These are phyloP conservation scores for Penicillium maclennaniae DNA, from an alignment of 495 filamentous ascomycete genomes.

Conservation along the genomic window DNA sequence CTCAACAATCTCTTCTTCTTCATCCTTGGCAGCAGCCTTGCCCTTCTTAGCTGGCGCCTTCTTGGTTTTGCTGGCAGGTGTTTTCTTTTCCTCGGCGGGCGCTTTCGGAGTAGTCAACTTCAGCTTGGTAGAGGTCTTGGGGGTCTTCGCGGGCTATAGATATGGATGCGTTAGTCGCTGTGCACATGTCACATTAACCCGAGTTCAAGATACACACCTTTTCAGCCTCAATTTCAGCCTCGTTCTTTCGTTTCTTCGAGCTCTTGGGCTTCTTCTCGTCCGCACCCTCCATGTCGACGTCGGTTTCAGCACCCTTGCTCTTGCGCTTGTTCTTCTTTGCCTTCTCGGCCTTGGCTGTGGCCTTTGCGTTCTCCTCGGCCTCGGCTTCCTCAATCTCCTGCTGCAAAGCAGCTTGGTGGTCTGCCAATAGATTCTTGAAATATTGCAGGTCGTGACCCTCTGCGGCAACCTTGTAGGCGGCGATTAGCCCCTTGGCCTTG, in stretches of 20 bases:
- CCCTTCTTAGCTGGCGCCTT: constrained; percentile 37
- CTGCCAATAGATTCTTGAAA: constrained; percentile 69
- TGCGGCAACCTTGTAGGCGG: constrained; percentile 68
- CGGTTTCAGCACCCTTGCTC: constrained; percentile 57
- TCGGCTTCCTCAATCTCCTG: constrained; percentile 60
- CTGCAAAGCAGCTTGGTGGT: constrained; percentile 55
- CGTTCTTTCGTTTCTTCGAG: constrained; percentile 67
- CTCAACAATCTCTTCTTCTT: constrained; percentile 38
- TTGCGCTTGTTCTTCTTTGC: constrained; percentile 60
- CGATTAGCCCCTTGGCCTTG: constrained; percentile 70
- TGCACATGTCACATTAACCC: not conserved
- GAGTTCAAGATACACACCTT: constrained; percentile 50
- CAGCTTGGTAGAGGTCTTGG: constrained; percentile 55
- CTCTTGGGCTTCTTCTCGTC: constrained; percentile 53
- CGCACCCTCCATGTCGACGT: constrained; percentile 74
- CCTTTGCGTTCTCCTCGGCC: constrained; percentile 56
- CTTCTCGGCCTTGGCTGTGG: constrained; percentile 56
- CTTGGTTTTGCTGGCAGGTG: constrained; percentile 60
- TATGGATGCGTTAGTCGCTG: constrained; percentile 16
- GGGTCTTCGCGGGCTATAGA: constrained; percentile 51
- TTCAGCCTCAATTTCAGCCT: constrained; percentile 60
- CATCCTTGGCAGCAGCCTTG: constrained; percentile 41
- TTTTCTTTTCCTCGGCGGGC: constrained; percentile 45
- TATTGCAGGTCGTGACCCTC: constrained; percentile 66
- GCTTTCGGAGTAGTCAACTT: constrained; percentile 53